These are phyloP conservation scores for Pichia sp. DNA, from an alignment of 1,139 yeast species.

Conservation along the genomic window DNA sequence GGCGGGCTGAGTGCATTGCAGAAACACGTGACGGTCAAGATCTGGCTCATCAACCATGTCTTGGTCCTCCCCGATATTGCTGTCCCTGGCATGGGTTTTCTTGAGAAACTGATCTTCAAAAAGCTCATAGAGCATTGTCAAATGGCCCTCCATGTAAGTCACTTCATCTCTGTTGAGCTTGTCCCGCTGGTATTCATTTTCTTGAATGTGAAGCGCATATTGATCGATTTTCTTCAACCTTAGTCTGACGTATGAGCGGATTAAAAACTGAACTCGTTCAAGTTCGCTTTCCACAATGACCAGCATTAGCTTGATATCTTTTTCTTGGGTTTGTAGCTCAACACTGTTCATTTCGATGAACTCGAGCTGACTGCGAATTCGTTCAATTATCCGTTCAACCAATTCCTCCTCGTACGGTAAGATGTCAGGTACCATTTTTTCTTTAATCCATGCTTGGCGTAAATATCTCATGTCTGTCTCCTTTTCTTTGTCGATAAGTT, in stretches of 20 bases:
- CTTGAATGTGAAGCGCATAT: constrained; percentile 53
- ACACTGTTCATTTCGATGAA: constrained; percentile 59
- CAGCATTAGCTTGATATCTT: constrained; percentile 72
- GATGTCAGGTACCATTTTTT: constrained; percentile 80
- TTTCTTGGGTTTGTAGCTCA: constrained; percentile 46
- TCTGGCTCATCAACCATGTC: constrained; percentile 81
- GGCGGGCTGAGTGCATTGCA: constrained; percentile 34
- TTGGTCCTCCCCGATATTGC: constrained; percentile 67
- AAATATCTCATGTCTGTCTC: constrained; percentile 41
- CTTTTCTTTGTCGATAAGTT: constrained; percentile 26
- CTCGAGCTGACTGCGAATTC: constrained; percentile 69
- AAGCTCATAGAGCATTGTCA: constrained; percentile 57
- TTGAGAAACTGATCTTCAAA: constrained; percentile 66
- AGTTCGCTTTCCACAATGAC: constrained; percentile 88
- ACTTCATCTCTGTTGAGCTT: constrained; percentile 58
- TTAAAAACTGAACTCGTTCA: constrained; percentile 76
- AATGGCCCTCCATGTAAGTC: constrained; percentile 62
- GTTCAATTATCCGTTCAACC: constrained; percentile 51
- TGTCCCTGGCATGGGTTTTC: constrained; percentile 52
- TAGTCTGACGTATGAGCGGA: constrained; percentile 75
- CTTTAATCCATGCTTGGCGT: constrained; percentile 73
- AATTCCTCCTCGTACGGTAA: constrained; percentile 64
- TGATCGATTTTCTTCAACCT: constrained; percentile 72
- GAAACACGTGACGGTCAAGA: constrained; percentile 68
- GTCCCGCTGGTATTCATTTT: constrained; percentile 28